phyloP scores from a whole-genome alignment of 768 basidiomycete species.

The Nidularia sp. region DNA sequence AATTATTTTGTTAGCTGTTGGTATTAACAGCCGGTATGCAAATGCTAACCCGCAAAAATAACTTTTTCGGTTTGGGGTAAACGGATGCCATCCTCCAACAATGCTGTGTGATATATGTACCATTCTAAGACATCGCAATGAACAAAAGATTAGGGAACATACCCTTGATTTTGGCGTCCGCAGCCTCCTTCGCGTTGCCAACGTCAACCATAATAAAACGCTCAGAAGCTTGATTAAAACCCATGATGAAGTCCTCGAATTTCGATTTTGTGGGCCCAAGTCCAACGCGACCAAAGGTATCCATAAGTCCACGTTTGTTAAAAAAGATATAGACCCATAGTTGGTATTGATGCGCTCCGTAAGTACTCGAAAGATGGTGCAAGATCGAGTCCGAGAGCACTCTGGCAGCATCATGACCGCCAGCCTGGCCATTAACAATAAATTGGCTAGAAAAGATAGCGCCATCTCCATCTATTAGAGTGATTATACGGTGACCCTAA shows the following conservation, averaged over 20 bases:
- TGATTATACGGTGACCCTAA: slow-evolving; percentile 40
- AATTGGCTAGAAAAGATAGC: slow-evolving; percentile 54
- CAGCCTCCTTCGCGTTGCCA: slow-evolving; percentile 68
- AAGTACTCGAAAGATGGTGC: slow-evolving; percentile 26
- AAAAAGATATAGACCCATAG: slow-evolving; percentile 62
- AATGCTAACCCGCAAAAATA: slow-evolving; percentile 55
- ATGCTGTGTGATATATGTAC: slow-evolving; percentile 24
- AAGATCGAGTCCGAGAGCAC: slow-evolving; percentile 36
- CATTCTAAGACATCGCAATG: neutral
- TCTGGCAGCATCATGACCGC: slow-evolving; percentile 54
- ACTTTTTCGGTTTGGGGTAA: slow-evolving; percentile 63
- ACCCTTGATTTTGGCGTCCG: slow-evolving; percentile 77
- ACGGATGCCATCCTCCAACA: slow-evolving; percentile 57
- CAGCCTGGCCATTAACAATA: slow-evolving; percentile 49
- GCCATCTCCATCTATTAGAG: slow-evolving; percentile 66
- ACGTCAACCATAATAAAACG: slow-evolving; percentile 70
- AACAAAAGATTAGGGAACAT: slow-evolving; percentile 9
- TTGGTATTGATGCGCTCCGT: slow-evolving; percentile 39
- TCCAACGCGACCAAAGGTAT: slow-evolving; percentile 41
- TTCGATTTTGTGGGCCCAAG: slow-evolving; percentile 29
- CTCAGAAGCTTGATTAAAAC: slow-evolving; percentile 67
- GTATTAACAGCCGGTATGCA: neutral
- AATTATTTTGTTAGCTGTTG: neutral
- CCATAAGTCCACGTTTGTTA: slow-evolving; percentile 57
- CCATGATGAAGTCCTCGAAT: slow-evolving; percentile 63